Conservation (phyloP, 2,329 filamentous ascomycete genomes). For the Salinomyces thailandicus region DNA sequence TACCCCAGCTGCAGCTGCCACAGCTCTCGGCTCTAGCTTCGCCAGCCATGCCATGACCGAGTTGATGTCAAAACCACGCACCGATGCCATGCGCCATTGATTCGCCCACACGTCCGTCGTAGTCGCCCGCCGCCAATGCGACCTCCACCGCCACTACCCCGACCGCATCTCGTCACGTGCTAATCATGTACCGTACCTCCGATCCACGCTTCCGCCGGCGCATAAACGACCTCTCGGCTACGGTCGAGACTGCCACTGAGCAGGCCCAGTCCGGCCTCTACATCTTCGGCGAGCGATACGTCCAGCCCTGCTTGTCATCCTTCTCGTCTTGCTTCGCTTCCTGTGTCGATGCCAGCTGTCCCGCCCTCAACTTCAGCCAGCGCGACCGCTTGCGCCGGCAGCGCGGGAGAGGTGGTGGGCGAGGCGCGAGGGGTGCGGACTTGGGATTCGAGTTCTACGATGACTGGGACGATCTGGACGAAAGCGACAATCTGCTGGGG, state of each 20-base stretch:
- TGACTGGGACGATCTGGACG: conserved; percentile 72
- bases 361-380: conserved; percentile 26
- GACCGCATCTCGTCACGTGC: neutral
- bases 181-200: conserved; percentile 48
- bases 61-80: too few relatives aligned
- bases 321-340: conserved; percentile 54
- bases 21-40: too few relatives aligned
- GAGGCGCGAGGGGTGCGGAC: conserved; percentile 49
- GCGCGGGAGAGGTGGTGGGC: conserved; percentile 48
- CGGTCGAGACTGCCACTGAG: conserved; percentile 81
- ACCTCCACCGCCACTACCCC: conserved; percentile 2
- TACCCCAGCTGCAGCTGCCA: too few relatives aligned
- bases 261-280: conserved; percentile 86
- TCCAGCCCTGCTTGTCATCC: conserved; percentile 66
- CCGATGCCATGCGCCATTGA: too few relatives aligned
- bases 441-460: conserved; percentile 95
- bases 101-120: too few relatives aligned
- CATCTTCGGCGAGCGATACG: conserved; percentile 75
- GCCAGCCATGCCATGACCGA: too few relatives aligned
- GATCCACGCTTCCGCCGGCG: conserved; percentile 87
- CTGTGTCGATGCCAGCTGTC: conserved; percentile 50
- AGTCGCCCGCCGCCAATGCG: neutral
- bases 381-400: conserved; percentile 48
- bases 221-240: conserved; percentile 85
- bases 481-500: conserved; percentile 53